These are phyloP conservation scores for Colletotrichum costaricense DNA, from an alignment of 2,329 filamentous ascomycete species.

Conservation along the genomic window DNA sequence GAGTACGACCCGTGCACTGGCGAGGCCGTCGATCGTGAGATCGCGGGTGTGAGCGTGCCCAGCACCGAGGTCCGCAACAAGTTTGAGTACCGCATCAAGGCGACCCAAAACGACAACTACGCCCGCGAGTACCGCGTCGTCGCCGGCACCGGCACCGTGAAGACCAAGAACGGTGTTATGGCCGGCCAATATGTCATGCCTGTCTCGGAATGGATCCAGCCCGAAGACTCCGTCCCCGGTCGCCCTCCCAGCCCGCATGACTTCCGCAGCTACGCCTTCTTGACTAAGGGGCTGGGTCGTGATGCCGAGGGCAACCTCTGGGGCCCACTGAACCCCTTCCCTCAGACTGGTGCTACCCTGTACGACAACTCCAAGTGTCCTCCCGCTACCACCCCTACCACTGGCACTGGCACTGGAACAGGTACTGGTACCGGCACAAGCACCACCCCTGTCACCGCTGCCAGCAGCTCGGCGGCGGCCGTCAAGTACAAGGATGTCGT, in stretches of 20 bases:
- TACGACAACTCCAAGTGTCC: constrained; percentile 34
- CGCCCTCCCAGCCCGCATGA: constrained; percentile 43
- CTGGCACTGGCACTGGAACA: constrained; percentile 1
- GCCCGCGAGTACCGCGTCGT: constrained; percentile 54
- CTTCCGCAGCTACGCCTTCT: constrained; percentile 47
- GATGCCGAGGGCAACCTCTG: constrained; percentile 45
- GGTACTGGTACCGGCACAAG: not conserved
- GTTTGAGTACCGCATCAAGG: constrained; percentile 48
- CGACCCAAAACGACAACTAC: constrained; percentile 44
- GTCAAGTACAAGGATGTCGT: constrained; percentile 27
- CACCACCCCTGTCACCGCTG: not conserved
- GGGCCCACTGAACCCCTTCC: constrained; percentile 50
- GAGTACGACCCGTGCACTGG: constrained; percentile 56
- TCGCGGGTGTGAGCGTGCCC: constrained; percentile 46
- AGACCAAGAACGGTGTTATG: constrained; percentile 51
- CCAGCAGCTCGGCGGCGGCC: not conserved
- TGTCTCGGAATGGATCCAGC: constrained; percentile 56
- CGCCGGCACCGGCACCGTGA: constrained; percentile 45
- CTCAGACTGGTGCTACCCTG: constrained; percentile 33
- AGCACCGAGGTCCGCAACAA: constrained; percentile 49
- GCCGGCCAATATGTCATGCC: constrained; percentile 54
- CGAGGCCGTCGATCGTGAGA: constrained; percentile 46
- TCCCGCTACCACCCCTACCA: not conserved
- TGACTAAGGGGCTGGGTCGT: constrained; percentile 44
- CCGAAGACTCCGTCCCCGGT: constrained; percentile 53